Evolutionary conservation across 2,329 filamentous ascomycete species (phyloP).

Genomic region (Pestalotiopsis sp.): DNA sequence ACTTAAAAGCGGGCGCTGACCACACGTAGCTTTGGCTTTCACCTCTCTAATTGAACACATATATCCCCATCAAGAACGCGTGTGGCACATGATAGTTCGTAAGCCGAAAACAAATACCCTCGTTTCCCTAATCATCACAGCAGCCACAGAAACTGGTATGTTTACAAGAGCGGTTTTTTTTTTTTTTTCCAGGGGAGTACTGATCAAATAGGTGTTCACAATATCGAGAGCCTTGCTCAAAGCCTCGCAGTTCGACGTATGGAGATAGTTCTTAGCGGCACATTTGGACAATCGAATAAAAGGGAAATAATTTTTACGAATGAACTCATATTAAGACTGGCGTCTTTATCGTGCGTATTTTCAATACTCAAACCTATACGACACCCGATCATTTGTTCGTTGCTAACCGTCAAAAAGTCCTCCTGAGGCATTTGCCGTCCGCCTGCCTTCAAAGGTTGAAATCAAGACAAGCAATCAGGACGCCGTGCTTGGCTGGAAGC

Average conservation of each 20-base stretch:
- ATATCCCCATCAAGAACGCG: neutral
- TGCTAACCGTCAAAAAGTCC: neutral
- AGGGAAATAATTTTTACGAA: neutral
- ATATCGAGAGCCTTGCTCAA: neutral
- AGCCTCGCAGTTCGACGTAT: neutral
- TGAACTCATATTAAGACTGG: neutral
- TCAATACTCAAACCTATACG: neutral
- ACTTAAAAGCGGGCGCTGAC: neutral
- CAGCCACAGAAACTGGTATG: neutral
- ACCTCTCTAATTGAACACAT: neutral
- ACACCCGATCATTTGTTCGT: neutral
- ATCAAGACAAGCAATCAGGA: too few species aligned
- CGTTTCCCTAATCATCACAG: neutral
- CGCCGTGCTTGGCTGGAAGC: too few species aligned
- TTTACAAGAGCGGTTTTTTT: neutral
- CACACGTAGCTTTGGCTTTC: neutral
- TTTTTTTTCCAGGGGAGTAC: too few species aligned
- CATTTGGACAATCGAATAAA: neutral
- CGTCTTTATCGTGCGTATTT: neutral
- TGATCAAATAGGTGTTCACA: neutral
- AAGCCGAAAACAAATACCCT: neutral
- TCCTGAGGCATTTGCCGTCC: neutral
- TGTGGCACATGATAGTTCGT: neutral
- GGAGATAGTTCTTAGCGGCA: too few species aligned
- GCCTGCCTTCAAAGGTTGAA: neutral